Evolutionary conservation across 108 stramenopile species (phyloP).

Genomic region (Skeletonema costatum): DNA sequence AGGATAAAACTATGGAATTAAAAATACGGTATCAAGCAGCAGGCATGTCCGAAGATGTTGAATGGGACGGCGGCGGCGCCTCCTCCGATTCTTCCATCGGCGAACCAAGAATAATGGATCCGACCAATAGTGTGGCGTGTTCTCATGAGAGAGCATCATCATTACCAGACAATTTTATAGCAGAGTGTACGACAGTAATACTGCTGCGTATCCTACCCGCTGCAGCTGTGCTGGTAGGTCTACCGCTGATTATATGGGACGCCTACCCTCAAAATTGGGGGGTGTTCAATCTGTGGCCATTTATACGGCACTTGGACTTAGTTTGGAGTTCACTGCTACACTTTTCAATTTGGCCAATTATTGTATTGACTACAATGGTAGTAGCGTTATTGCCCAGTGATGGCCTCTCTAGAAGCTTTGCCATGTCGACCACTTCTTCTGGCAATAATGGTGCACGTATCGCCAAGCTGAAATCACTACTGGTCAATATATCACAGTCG

Average conservation of each 20-base stretch:
- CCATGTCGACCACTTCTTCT: background rate
- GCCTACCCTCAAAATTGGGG: constrained; percentile 26
- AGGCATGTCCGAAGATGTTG: too few species aligned
- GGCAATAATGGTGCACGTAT: background rate
- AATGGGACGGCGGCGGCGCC: too few species aligned
- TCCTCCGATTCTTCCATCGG: too few species aligned
- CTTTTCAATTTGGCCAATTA: constrained; percentile 39
- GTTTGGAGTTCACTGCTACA: constrained; percentile 47
- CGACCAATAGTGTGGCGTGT: too few species aligned
- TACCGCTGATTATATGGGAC: constrained; percentile 34
- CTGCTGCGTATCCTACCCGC: constrained; percentile 13
- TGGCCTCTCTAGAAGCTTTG: constrained; percentile 4
- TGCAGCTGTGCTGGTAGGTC: background rate
- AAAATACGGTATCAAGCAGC: too few species aligned
- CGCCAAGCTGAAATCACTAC: background rate
- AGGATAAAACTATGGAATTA: too few species aligned
- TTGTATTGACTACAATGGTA: background rate
- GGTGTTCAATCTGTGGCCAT: background rate
- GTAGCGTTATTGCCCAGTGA: constrained; percentile 17
- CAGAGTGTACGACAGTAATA: constrained; percentile 9
- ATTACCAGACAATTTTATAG: constrained; percentile 10
- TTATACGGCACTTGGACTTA: constrained; percentile 37
- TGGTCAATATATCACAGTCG: constrained; percentile 30
- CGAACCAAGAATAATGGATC: too few species aligned
- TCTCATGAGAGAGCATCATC: background rate